These are phyloP conservation scores for Buddleja alternifolia DNA, from an alignment of 257 asterid genomes.

Conservation along the genomic window DNA sequence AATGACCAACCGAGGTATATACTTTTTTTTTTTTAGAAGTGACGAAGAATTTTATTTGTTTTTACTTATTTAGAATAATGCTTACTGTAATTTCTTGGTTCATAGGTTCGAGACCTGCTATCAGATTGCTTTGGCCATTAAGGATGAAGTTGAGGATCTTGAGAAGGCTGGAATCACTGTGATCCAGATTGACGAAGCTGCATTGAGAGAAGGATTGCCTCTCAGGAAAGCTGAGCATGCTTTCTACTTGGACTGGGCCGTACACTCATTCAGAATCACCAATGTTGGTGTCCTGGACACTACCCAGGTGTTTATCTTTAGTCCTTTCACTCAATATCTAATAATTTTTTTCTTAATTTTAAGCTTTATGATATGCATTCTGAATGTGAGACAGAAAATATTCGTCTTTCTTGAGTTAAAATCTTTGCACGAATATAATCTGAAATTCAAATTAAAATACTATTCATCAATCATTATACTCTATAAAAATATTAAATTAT, in stretches of 20 bases:
- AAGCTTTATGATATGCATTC: no score
- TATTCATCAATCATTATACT: no score
- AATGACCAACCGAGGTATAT: slow-evolving; percentile 65
- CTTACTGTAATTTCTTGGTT: neutral
- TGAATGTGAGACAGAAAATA: no score
- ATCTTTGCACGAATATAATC: no score
- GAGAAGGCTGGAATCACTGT: slow-evolving; percentile 62
- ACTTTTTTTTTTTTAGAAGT: neutral
- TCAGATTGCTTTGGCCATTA: slow-evolving; percentile 70
- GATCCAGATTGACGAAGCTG: slow-evolving; percentile 72
- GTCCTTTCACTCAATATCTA: no score
- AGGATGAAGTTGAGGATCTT: slow-evolving; percentile 70
- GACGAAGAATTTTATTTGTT: no score
- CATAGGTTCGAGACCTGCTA: slow-evolving; percentile 61
- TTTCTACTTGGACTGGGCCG: slow-evolving; percentile 75
- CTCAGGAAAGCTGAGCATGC: slow-evolving; percentile 68
- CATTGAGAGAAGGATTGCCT: slow-evolving; percentile 70
- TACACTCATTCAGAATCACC: slow-evolving; percentile 73
- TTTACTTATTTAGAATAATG: no score
- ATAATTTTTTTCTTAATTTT: no score
- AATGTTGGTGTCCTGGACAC: slow-evolving; percentile 51
- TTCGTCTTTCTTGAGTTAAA: no score
- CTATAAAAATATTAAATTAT: no score
- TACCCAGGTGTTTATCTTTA: neutral
- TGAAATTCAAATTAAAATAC: no score